phyloP scores from a whole-genome alignment of 768 basidiomycete species.

The Cyclocybe aegerita region DNA sequence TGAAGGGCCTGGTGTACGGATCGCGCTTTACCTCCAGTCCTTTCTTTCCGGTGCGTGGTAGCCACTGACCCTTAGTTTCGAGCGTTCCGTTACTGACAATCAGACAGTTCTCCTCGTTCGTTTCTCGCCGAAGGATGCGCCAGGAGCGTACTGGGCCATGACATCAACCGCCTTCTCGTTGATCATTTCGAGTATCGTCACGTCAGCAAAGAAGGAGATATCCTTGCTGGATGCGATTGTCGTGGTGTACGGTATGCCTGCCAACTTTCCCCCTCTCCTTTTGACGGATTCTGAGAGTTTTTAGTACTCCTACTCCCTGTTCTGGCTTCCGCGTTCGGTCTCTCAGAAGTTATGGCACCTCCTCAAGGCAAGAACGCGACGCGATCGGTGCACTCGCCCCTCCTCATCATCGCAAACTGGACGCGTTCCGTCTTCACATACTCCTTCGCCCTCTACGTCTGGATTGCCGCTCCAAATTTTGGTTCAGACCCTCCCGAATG shows the following conservation, averaged over 20 bases:
- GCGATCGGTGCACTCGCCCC: constrained; percentile 21
- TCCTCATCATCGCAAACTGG: constrained; percentile 26
- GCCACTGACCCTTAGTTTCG: not conserved
- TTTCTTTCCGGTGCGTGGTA: constrained; percentile 19
- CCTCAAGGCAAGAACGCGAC: constrained; percentile 15
- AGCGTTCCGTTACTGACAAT: not conserved
- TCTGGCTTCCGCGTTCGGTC: constrained; percentile 23
- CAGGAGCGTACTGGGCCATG: constrained; percentile 27
- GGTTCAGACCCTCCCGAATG: constrained; percentile 18
- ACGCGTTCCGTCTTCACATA: constrained; percentile 25
- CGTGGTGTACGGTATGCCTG: constrained; percentile 19
- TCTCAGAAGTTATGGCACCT: constrained; percentile 18
- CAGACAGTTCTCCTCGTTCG: constrained; percentile 20
- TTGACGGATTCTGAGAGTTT: not conserved
- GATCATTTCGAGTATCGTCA: constrained; percentile 23
- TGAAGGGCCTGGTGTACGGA: constrained; percentile 23
- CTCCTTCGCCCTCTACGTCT: constrained; percentile 24
- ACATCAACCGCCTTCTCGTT: constrained; percentile 24
- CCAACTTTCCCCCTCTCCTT: not conserved
- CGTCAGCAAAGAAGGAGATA: constrained; percentile 15
- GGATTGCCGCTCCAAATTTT: constrained; percentile 22
- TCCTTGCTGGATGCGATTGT: constrained; percentile 26
- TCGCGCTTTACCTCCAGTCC: constrained; percentile 23
- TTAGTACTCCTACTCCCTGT: constrained; percentile 22
- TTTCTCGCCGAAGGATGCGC: constrained; percentile 24